Evolutionary conservation across 768 basidiomycete genomes (phyloP).

Genomic region (Leccinum uliginosum): DNA sequence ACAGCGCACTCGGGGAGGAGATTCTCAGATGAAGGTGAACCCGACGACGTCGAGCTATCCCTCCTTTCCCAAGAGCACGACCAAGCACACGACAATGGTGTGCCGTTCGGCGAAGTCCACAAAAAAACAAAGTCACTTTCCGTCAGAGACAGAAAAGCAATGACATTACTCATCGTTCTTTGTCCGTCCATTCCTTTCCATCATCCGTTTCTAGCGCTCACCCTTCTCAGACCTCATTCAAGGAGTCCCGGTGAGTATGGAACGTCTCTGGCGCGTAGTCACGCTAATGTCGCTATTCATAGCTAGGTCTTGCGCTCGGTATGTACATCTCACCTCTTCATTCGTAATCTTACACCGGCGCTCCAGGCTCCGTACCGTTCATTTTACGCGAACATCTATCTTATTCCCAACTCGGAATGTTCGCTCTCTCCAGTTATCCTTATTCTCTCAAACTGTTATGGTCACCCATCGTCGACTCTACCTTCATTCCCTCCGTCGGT

Average conservation of each 20-base stretch:
- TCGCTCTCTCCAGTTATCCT: constrained; percentile 89
- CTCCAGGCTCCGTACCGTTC: constrained; percentile 89
- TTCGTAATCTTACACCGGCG: constrained; percentile 5
- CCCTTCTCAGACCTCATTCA: constrained; percentile 63
- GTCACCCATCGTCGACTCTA: constrained; percentile 95
- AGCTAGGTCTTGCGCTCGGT: constrained; percentile 91
- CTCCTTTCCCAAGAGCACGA: constrained; percentile 55
- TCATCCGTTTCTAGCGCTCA: constrained; percentile 14
- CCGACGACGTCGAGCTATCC: constrained; percentile 59
- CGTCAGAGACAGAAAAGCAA: constrained; percentile 75
- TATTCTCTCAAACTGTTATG: constrained; percentile 96
- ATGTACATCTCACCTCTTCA: constrained; percentile 13
- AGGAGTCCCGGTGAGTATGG: constrained; percentile 75
- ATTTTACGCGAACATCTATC: constrained; percentile 92
- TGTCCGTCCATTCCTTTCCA: constrained; percentile 52
- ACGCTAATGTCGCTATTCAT: constrained; percentile 5
- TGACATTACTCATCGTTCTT: constrained; percentile 79
- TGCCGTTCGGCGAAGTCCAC: constrained; percentile 30
- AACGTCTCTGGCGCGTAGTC: constrained; percentile 6
- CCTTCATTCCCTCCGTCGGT: constrained; percentile 78
- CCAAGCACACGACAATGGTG: constrained; percentile 37
- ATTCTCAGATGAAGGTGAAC: constrained; percentile 25
- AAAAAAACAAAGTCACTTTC: constrained; percentile 51
- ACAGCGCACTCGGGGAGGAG: constrained; percentile 33
- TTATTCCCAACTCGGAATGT: constrained; percentile 94